Percentiles rank a stretch among this genome's conserved stretches.
Evolutionary conservation across 2,329 filamentous ascomycete genomes (phyloP).

Genomic region (Claviceps africana): DNA sequence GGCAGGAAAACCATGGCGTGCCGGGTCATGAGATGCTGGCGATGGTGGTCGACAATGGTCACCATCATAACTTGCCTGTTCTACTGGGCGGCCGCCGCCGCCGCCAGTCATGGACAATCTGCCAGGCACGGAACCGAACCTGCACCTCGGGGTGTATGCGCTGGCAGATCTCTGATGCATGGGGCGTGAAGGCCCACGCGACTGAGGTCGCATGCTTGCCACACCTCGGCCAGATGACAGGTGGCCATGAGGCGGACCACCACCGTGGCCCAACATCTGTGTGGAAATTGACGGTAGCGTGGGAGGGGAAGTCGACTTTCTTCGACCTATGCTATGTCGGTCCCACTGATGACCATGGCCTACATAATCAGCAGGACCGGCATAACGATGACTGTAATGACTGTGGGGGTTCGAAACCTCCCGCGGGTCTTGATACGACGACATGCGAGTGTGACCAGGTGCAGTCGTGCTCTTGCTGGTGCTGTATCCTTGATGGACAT

Average conservation of each 20-base stretch:
- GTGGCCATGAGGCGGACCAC: background rate
- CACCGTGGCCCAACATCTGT: slow-evolving; percentile 7
- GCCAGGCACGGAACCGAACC: slow-evolving; percentile 2
- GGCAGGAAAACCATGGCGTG: slow-evolving; percentile 1
- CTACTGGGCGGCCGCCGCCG: slow-evolving; percentile 1
- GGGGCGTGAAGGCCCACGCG: slow-evolving; percentile 5
- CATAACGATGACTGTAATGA: background rate
- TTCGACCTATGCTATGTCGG: slow-evolving; percentile 1
- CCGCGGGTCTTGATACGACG: slow-evolving; percentile 1
- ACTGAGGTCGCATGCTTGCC: background rate
- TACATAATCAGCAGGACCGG: background rate
- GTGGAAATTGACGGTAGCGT: slow-evolving; percentile 13
- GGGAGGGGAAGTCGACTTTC: slow-evolving; percentile 3
- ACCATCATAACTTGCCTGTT: slow-evolving; percentile 1
- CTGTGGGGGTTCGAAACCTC: background rate
- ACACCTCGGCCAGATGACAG: background rate
- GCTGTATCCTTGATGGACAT: background rate
- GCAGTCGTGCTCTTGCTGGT: too few relatives aligned
- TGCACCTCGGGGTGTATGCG: slow-evolving; percentile 9
- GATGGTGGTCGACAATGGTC: background rate
- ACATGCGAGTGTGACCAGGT: slow-evolving; percentile 2
- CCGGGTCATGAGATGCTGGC: slow-evolving; percentile 3
- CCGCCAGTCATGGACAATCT: slow-evolving; percentile 11
- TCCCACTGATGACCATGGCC: background rate
- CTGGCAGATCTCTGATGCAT: slow-evolving; percentile 13